These are phyloP conservation scores for Rhexocercosporidium sp. DNA, from an alignment of 2,329 filamentous ascomycete genomes.

Conservation along the genomic window DNA sequence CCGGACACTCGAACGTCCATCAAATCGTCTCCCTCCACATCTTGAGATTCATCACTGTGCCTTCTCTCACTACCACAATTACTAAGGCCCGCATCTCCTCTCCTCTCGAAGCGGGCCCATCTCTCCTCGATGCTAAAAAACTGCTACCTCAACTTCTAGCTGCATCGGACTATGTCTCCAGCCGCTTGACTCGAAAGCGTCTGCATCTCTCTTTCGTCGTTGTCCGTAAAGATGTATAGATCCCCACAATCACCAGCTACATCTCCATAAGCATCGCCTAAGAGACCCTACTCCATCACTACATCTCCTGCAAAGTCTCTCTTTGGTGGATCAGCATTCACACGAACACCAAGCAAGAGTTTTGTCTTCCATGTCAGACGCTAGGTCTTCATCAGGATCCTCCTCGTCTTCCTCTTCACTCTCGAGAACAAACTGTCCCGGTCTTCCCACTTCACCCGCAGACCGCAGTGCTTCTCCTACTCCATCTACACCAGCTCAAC, in stretches of 20 bases:
- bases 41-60: neutral
- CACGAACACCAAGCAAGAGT: conserved; percentile 20
- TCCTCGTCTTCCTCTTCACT: conserved; percentile 16
- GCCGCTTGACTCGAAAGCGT: conserved; percentile 58
- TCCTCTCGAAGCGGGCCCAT: conserved; percentile 66
- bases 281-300: conserved; percentile 7
- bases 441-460: conserved; percentile 35
- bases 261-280: conserved; percentile 13
- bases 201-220: conserved; percentile 64
- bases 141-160: conserved; percentile 60
- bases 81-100: conserved; percentile 63
- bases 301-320: conserved; percentile 29
- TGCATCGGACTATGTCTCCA: conserved; percentile 64
- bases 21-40: conserved; percentile 9
- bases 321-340: conserved; percentile 27
- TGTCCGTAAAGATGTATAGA: conserved; percentile 60
- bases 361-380: conserved; percentile 15
- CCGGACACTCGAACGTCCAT: neutral
- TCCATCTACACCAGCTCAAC: conserved; percentile 41
- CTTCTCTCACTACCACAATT: conserved; percentile 25
- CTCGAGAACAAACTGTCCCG: conserved; percentile 34
- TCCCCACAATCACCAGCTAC: conserved; percentile 46
- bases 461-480: conserved; percentile 26
- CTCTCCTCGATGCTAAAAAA: conserved; percentile 61
- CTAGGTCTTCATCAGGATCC: too few species aligned